Evolutionary conservation across 371 early-diverging fungal genomes (phyloP).

Genomic region (Circinella umbellata): DNA sequence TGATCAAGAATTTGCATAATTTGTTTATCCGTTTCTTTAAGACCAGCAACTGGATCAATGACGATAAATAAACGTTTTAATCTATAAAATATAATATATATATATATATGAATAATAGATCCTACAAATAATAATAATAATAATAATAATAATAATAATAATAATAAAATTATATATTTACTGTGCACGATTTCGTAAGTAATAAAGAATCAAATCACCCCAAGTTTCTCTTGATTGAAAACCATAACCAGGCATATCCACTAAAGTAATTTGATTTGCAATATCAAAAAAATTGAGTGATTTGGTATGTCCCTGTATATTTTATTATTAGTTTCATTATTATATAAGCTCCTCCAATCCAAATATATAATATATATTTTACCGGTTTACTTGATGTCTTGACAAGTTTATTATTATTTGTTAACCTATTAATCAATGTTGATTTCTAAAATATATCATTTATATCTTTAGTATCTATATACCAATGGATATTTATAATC

Average conservation of each 20-base stretch:
- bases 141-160: too few species aligned
- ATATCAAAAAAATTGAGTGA: constrained; percentile 74
- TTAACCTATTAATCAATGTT: constrained; percentile 69
- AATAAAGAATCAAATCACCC: constrained; percentile 73
- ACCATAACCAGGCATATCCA: constrained; percentile 88
- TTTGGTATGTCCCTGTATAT: constrained; percentile 69
- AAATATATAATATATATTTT: constrained; percentile 13
- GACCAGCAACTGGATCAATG: constrained; percentile 70
- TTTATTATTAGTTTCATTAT: background rate
- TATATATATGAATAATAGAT: too few species aligned
- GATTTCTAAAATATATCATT: constrained; percentile 57
- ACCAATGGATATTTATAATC: background rate
- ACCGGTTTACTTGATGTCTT: constrained; percentile 78
- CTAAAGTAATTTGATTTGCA: constrained; percentile 61
- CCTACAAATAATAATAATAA: too few species aligned
- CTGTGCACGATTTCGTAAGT: constrained; percentile 62
- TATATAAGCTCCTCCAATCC: background rate
- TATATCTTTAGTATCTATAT: background rate
- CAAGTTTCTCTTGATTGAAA: constrained; percentile 74
- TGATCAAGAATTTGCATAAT: constrained; percentile 64
- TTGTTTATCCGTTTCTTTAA: constrained; percentile 66
- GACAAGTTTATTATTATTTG: constrained; percentile 63
- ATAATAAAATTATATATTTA: too few species aligned
- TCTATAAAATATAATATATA: too few species aligned
- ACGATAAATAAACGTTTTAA: constrained; percentile 68